Percentiles rank a stretch among this genome's conserved stretches.
Conservation (phyloP, 306 rosid species). For the peach (Prunus persica) region DNA sequence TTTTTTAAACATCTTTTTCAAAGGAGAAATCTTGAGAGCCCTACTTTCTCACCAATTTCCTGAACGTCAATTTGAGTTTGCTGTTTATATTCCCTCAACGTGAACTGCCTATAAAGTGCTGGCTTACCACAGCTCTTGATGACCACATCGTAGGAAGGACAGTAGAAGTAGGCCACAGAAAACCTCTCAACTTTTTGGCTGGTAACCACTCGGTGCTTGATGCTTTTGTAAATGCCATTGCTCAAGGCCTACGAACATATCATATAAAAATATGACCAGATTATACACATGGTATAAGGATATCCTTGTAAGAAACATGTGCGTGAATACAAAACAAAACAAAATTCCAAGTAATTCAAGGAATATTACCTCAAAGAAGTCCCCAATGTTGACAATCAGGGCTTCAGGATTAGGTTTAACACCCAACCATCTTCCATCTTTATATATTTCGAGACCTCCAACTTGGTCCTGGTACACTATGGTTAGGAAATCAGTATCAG, state of each 20-base stretch:
- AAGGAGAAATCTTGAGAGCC: conserved; percentile 59
- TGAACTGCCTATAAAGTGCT: conserved; percentile 49
- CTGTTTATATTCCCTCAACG: conserved; percentile 43
- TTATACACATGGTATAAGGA: no score
- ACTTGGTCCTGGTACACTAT: conserved; percentile 28
- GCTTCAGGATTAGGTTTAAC: conserved; percentile 32
- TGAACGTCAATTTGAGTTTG: conserved; percentile 52
- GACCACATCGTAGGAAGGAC: conserved; percentile 45
- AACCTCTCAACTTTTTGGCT: conserved; percentile 47
- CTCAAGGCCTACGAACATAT: conserved; percentile 53
- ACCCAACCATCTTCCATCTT: conserved; percentile 25
- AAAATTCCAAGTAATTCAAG: background rate
- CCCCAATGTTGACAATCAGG: conserved; percentile 62
- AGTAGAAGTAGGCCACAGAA: conserved; percentile 69
- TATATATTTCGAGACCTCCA: conserved; percentile 26
- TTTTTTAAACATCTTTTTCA: background rate
- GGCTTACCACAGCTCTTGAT: conserved; percentile 40
- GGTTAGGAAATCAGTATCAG: conserved; percentile 46
- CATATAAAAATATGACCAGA: background rate
- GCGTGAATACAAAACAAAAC: background rate
- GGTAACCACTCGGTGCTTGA: conserved; percentile 53
- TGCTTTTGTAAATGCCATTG: conserved; percentile 68
- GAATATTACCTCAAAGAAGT: conserved; percentile 61
- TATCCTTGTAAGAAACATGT: background rate
- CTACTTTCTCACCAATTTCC: conserved; percentile 67